Conservation (phyloP, 2,329 filamentous ascomycete genomes). For the Colletotrichum tropicale region DNA sequence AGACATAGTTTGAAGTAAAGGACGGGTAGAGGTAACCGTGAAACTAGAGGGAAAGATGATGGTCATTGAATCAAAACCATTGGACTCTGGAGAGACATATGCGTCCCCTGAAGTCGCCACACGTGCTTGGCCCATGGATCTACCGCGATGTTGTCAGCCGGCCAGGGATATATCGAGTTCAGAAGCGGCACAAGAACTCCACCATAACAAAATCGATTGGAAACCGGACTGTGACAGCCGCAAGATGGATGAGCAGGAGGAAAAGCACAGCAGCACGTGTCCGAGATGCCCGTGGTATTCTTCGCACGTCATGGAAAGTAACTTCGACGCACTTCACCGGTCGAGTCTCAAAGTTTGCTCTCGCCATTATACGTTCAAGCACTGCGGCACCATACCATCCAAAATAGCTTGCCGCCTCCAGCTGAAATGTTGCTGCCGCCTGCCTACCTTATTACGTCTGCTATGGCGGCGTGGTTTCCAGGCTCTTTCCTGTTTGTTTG, state of each 20-base stretch:
- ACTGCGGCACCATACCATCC: not conserved
- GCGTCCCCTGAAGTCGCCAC: not conserved
- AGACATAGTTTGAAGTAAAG: not conserved
- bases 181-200: not conserved
- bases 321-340: not conserved
- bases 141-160: not conserved
- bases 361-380: not conserved
- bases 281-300: not conserved
- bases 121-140: not conserved
- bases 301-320: not conserved
- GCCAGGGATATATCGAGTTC: conserved; percentile 11
- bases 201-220: not conserved
- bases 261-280: not conserved
- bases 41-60: not conserved
- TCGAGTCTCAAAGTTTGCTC: not conserved
- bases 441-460: not conserved
- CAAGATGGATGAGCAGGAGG: not conserved
- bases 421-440: not conserved
- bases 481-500: not conserved
- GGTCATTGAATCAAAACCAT: not conserved
- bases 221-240: not conserved
- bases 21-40: not conserved
- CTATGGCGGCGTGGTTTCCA: not conserved
- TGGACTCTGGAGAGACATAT: not conserved
- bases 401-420: not conserved